These are phyloP conservation scores for Podila epicladia DNA, from an alignment of 192 early-diverging fungal genomes.

Conservation along the genomic window DNA sequence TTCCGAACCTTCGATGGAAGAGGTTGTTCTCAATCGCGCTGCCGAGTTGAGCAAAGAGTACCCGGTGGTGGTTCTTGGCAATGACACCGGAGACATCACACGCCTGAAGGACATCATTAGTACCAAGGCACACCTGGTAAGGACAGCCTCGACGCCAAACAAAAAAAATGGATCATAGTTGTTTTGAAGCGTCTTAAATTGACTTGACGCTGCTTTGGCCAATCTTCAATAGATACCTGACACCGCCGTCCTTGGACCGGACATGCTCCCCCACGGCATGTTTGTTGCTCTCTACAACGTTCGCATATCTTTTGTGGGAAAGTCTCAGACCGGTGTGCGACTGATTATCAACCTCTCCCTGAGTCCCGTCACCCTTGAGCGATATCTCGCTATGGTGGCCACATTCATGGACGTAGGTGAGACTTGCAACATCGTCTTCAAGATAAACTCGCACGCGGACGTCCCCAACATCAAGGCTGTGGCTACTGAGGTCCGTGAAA, in stretches of 20 bases:
- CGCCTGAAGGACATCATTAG: conserved; percentile 5
- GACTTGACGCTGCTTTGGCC: no score
- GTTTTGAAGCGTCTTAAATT: no score
- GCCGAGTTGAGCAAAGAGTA: conserved; percentile 18
- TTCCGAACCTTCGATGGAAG: neutral
- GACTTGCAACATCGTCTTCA: conserved; percentile 20
- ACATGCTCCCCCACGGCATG: conserved; percentile 2
- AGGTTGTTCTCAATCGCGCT: neutral
- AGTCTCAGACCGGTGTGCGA: conserved; percentile 1
- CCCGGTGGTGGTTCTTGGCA: conserved; percentile 21
- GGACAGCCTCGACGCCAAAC: neutral
- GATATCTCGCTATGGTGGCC: conserved; percentile 27
- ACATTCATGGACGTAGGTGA: conserved; percentile 33
- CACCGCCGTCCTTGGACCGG: no score
- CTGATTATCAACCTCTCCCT: conserved; percentile 27
- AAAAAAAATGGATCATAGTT: no score
- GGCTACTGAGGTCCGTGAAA: no score
- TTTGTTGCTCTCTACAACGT: neutral
- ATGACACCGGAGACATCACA: conserved; percentile 1
- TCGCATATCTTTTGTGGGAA: neutral
- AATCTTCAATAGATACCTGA: no score
- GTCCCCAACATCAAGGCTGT: no score
- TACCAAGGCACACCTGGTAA: conserved; percentile 9
- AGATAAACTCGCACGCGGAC: neutral
- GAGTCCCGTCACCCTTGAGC: neutral